phyloP scores from a whole-genome alignment of 805 yeast genomes.

The Saitoella complicata region DNA sequence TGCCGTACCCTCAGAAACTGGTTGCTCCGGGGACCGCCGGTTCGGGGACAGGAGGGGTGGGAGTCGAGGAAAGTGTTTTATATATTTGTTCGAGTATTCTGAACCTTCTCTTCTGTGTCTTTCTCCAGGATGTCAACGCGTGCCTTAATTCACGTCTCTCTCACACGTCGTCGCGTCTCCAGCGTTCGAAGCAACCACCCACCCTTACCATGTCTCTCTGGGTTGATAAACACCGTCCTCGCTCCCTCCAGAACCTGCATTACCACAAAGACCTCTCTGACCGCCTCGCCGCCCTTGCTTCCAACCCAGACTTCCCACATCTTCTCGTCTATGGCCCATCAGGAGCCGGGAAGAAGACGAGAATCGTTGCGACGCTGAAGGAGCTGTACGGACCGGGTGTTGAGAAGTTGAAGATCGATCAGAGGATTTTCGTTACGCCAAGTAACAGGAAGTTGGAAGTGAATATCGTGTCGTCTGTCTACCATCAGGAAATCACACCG shows the following conservation, averaged over 20 bases:
- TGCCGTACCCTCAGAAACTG: too few relatives aligned
- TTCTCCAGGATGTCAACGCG: too few relatives aligned
- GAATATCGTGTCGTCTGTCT: slow-evolving; percentile 80
- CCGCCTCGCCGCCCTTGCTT: slow-evolving; percentile 44
- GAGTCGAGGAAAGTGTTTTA: too few relatives aligned
- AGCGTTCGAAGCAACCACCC: too few relatives aligned
- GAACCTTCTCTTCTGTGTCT: too few relatives aligned
- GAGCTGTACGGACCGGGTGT: slow-evolving; percentile 74
- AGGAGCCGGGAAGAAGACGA: slow-evolving; percentile 94
- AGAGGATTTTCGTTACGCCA: slow-evolving; percentile 61
- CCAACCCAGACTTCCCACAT: slow-evolving; percentile 84
- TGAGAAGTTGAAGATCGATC: slow-evolving; percentile 75
- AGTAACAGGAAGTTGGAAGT: slow-evolving; percentile 63
- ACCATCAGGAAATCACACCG: slow-evolving; percentile 90
- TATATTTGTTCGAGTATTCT: too few relatives aligned
- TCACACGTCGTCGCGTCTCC: too few relatives aligned
- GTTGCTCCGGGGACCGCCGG: too few relatives aligned
- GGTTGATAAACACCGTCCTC: slow-evolving; percentile 92
- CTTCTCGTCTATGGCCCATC: slow-evolving; percentile 84
- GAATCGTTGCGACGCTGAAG: slow-evolving; percentile 62
- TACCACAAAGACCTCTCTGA: slow-evolving; percentile 52
- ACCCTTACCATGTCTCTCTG: slow-evolving; percentile 59
- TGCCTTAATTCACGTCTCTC: too few relatives aligned
- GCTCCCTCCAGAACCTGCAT: slow-evolving; percentile 40
- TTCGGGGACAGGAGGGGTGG: too few relatives aligned